A percentile compares a stretch with the other conserved stretches of the same genome.
phyloP scores from a whole-genome alignment of 225 moss, liverwort and hornwort species.

The Marchantia paleacea region DNA sequence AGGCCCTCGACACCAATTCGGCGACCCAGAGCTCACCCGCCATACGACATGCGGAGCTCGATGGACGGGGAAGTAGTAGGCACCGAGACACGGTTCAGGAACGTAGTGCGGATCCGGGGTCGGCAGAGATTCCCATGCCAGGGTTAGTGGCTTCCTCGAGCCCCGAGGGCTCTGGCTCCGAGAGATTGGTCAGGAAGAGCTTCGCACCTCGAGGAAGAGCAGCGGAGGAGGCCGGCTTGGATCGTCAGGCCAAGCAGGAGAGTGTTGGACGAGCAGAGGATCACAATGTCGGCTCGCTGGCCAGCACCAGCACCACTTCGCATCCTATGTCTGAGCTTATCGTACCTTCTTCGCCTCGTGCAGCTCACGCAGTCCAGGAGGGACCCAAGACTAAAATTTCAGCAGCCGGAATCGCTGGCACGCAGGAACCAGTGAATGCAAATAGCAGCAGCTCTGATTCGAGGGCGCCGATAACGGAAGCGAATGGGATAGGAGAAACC shows the following conservation, averaged over 20 bases:
- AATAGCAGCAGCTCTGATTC: no score
- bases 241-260: background rate
- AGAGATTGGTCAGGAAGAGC: no score
- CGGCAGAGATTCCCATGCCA: slow-evolving; percentile 3
- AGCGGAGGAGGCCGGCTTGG: background rate
- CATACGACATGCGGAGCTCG: background rate
- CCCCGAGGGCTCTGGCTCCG: background rate
- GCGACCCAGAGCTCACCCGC: background rate
- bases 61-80: background rate
- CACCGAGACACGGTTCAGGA: no score
- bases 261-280: background rate
- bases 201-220: no score
- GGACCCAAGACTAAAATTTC: no score
- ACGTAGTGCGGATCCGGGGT: background rate
- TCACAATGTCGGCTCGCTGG: background rate
- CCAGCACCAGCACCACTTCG: slow-evolving; percentile 1
- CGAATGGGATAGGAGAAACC: slow-evolving; percentile 21
- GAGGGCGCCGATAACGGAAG: no score
- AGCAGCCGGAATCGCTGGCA: no score
- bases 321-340: slow-evolving; percentile 14
- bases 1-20: background rate
- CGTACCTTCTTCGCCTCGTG: slow-evolving; percentile 5
- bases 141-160: background rate
- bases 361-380: slow-evolving; percentile 30
- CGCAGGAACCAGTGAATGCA: no score